Percentiles rank a stretch among this genome's conserved stretches.
Evolutionary conservation across 345 rosid species (phyloP).

Genomic region (Hibiscus trionum): DNA sequence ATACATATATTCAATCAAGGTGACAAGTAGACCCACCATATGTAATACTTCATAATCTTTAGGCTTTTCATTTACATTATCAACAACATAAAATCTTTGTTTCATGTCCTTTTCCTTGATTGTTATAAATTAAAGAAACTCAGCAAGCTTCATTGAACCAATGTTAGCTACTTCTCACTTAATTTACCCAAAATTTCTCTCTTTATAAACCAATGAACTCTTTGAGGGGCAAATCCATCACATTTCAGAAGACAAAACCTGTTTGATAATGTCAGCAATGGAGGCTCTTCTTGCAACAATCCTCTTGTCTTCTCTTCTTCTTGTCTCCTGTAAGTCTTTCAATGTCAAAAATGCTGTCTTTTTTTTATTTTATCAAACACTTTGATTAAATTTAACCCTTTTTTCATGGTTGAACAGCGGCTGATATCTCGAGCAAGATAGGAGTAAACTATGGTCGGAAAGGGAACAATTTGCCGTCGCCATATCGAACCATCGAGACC

Average conservation of each 20-base stretch:
- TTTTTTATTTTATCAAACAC: neutral
- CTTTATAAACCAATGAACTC: neutral
- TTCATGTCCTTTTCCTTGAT: neutral
- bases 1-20: neutral
- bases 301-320: neutral
- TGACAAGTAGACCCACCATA: neutral
- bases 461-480: conserved; percentile 63
- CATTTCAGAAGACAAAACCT: neutral
- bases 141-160: neutral
- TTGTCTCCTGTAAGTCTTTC: neutral
- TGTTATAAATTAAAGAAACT: conserved; percentile 3
- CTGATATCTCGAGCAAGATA: conserved; percentile 41
- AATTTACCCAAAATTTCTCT: neutral
- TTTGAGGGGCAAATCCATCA: neutral
- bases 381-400: neutral
- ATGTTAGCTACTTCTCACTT: neutral
- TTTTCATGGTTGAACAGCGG: conserved; percentile 23
- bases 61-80: neutral
- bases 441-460: conserved; percentile 72
- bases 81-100: neutral
- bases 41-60: neutral
- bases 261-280: neutral
- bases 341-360: neutral
- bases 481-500: conserved; percentile 35
- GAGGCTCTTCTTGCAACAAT: neutral